A percentile compares a stretch with the other conserved stretches of the same genome.
phyloP scores from a whole-genome alignment of 768 basidiomycete genomes.

The Mycena venus region DNA sequence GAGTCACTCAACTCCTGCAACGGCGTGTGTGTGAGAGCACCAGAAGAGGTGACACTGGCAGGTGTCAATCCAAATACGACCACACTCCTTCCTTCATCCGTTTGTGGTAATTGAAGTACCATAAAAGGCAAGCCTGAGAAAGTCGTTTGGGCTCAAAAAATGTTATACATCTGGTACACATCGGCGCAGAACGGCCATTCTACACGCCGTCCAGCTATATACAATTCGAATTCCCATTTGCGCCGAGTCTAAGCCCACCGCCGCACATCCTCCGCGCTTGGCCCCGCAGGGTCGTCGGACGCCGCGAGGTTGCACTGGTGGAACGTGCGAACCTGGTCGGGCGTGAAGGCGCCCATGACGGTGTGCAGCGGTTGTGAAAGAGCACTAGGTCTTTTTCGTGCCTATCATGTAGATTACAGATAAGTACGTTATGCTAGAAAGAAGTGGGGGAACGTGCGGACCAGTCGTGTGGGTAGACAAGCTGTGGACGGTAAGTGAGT shows the following conservation, averaged over 20 bases:
- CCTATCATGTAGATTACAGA: slow-evolving; percentile 38
- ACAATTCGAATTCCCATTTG: too few relatives aligned
- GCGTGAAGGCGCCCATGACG: slow-evolving; percentile 82
- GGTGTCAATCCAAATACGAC: too few relatives aligned
- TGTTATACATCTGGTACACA: too few relatives aligned
- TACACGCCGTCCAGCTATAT: too few relatives aligned
- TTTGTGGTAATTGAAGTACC: too few relatives aligned
- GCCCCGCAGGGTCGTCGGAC: slow-evolving; percentile 78
- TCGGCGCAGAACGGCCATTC: too few relatives aligned
- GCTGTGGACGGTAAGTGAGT: slow-evolving; percentile 47
- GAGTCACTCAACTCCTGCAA: too few relatives aligned
- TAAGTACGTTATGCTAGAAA: not conserved
- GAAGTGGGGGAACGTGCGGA: slow-evolving; percentile 39
- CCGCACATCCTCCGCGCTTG: slow-evolving; percentile 74
- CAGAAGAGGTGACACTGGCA: too few relatives aligned
- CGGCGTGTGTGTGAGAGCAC: too few relatives aligned
- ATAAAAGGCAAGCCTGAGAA: too few relatives aligned
- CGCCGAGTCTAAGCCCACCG: slow-evolving; percentile 59
- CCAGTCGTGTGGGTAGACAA: slow-evolving; percentile 94
- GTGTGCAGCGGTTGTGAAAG: slow-evolving; percentile 91
- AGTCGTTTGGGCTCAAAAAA: too few relatives aligned
- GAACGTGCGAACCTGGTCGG: slow-evolving; percentile 79
- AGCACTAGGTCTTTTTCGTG: slow-evolving; percentile 78
- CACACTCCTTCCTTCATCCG: too few relatives aligned
- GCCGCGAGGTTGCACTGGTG: slow-evolving; percentile 93